Evolutionary conservation across 2,329 filamentous ascomycete species (phyloP).

Genomic region (Colletotrichum tofieldiae): DNA sequence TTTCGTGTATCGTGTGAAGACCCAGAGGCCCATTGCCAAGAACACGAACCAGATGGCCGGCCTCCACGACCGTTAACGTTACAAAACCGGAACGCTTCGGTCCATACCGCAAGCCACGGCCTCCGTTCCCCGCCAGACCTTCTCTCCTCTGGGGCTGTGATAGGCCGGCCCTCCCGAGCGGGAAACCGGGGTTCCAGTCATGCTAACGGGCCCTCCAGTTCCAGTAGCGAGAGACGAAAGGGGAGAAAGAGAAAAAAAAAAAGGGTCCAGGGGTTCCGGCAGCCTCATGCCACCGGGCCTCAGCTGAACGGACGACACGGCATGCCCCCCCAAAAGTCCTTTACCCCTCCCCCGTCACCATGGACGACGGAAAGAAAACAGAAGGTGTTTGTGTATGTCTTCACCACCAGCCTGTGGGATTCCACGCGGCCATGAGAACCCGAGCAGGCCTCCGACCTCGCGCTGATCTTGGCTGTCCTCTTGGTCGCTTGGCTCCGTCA

Average conservation of each 20-base stretch:
- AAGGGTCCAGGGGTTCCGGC: constrained; percentile 1
- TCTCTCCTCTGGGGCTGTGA: background rate
- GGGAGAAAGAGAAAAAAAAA: background rate
- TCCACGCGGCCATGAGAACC: background rate
- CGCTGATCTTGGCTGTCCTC: background rate
- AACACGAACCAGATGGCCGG: background rate
- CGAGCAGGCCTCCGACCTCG: background rate
- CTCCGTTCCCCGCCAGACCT: constrained; percentile 11
- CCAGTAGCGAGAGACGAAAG: background rate
- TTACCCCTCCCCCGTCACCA: background rate
- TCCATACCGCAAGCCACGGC: constrained; percentile 37
- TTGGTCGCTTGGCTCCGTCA: background rate
- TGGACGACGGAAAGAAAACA: background rate
- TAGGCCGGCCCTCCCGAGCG: constrained; percentile 14
- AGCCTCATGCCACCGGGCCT: constrained; percentile 24
- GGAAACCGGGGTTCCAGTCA: background rate
- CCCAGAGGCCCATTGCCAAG: background rate
- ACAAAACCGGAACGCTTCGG: constrained; percentile 30
- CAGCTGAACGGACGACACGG: constrained; percentile 32
- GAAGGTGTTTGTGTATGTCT: background rate
- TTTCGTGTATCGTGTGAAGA: background rate
- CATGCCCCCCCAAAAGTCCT: background rate
- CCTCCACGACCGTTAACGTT: background rate
- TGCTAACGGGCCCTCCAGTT: background rate
- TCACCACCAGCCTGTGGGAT: background rate